Evolutionary conservation across 441 rosid species (phyloP).

Genomic region (Pelargonium australe): DNA sequence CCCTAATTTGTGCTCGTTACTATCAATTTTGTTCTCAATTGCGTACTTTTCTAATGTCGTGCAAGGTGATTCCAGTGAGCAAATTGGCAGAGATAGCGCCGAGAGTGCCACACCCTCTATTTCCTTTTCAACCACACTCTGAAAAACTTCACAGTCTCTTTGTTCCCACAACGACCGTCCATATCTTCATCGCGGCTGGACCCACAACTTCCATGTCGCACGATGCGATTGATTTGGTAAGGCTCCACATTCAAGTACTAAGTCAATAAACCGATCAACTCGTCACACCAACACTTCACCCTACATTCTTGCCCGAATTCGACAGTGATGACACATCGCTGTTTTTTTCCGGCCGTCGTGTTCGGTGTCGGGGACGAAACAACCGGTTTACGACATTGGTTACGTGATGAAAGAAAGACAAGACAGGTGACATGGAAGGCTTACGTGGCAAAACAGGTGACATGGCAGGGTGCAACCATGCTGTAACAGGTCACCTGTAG

Average conservation of each 20-base stretch:
- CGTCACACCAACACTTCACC: constrained; percentile 55
- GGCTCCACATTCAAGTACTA: constrained; percentile 57
- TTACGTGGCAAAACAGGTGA: no score
- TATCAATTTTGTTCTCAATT: no score
- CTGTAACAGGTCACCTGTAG: no score
- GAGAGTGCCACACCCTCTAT: constrained; percentile 82
- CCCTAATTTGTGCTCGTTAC: no score
- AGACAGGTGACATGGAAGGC: no score
- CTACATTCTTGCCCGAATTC: constrained; percentile 58
- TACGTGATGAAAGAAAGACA: no score
- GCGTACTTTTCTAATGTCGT: no score
- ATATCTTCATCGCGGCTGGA: constrained; percentile 24
- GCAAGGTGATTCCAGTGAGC: no score
- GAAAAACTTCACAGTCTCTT: no score
- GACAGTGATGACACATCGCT: no score
- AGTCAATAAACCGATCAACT: constrained; percentile 52
- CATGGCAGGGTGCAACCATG: no score
- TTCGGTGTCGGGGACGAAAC: constrained; percentile 22
- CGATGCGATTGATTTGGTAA: constrained; percentile 57
- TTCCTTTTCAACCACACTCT: constrained; percentile 14
- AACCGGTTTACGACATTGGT: constrained; percentile 73
- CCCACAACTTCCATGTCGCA: constrained; percentile 36
- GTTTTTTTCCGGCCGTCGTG: constrained; percentile 18
- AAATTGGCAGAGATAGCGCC: no score
- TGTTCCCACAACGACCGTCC: constrained; percentile 12